Evolutionary conservation across 768 basidiomycete genomes (phyloP).

Genomic region (Tricholoma saponaceum): DNA sequence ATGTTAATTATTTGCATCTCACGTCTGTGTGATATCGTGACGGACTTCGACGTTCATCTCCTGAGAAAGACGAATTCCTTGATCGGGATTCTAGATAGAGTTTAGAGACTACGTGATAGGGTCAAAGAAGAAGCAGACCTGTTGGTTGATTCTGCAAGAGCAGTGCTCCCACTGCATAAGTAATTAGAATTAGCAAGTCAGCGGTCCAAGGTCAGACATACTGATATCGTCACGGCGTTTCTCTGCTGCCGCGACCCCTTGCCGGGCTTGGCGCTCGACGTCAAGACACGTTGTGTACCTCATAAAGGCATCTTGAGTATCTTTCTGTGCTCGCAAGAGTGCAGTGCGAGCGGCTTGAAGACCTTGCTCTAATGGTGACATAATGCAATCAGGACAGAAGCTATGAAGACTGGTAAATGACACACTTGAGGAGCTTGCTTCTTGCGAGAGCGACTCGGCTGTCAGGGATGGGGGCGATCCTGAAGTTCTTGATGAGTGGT

Average conservation of each 20-base stretch:
- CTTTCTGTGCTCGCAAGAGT: constrained; percentile 62
- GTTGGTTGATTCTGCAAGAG: constrained; percentile 42
- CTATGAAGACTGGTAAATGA: constrained; percentile 1
- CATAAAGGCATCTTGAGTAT: constrained; percentile 68
- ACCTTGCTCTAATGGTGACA: constrained; percentile 45
- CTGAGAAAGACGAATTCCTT: constrained; percentile 50
- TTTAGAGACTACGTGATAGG: constrained; percentile 15
- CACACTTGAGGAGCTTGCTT: constrained; percentile 60
- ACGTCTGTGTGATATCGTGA: constrained; percentile 43
- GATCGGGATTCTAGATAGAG: constrained; percentile 36
- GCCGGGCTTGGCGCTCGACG: constrained; percentile 60
- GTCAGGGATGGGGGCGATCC: constrained; percentile 48
- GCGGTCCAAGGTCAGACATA: constrained; percentile 21
- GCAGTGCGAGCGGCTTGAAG: constrained; percentile 58
- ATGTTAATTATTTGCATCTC: constrained; percentile 3
- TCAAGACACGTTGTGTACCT: constrained; percentile 68
- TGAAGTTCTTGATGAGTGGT: constrained; percentile 38
- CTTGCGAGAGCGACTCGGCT: constrained; percentile 51
- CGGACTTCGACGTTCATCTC: constrained; percentile 43
- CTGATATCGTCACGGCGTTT: constrained; percentile 68
- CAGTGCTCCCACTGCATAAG: constrained; percentile 39
- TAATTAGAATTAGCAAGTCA: constrained; percentile 11
- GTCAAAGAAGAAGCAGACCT: constrained; percentile 19
- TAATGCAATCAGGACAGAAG: neutral
- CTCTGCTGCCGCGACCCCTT: constrained; percentile 59